Conservation (phyloP, 2,329 filamentous ascomycete genomes). For the Hyphodiscus sp. region DNA sequence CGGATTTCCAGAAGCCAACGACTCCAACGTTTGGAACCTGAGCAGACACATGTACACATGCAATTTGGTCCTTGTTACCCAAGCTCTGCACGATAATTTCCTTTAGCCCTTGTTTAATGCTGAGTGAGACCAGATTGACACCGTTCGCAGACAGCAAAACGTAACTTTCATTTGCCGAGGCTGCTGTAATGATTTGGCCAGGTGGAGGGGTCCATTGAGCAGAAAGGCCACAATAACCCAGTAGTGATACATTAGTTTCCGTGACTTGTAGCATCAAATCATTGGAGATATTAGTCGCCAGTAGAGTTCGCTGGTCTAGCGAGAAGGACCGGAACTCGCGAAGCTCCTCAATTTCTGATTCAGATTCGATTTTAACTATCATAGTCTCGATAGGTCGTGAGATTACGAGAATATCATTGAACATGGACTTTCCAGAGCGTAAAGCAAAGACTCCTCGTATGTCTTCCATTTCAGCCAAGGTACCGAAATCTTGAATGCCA, state of each 20-base stretch:
- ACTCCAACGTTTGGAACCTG: conserved; percentile 62
- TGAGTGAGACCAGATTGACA: conserved; percentile 62
- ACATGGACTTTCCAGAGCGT: conserved; percentile 39
- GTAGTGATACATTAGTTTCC: conserved; percentile 51
- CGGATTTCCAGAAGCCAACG: conserved; percentile 82
- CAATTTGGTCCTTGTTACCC: conserved; percentile 66
- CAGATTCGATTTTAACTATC: conserved; percentile 66
- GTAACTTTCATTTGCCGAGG: conserved; percentile 64
- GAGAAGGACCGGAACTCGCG: conserved; percentile 66
- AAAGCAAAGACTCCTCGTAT: conserved; percentile 70
- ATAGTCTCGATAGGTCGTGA: conserved; percentile 81
- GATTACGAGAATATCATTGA: conserved; percentile 66
- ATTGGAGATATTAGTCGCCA: conserved; percentile 58
- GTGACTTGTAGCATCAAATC: conserved; percentile 73
- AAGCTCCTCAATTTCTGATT: conserved; percentile 80
- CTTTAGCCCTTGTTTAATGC: conserved; percentile 51
- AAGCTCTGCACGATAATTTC: conserved; percentile 55
- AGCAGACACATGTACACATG: conserved; percentile 72
- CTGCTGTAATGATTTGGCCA: conserved; percentile 63
- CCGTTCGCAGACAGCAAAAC: conserved; percentile 73
- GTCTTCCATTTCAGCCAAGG: conserved; percentile 71
- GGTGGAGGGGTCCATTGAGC: conserved; percentile 50
- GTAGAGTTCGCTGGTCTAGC: conserved; percentile 65
- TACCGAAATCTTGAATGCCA: conserved; percentile 78
- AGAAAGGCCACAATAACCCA: conserved; percentile 52